These are phyloP conservation scores for Cyclotella baltica DNA, from an alignment of 108 stramenopile species.

Conservation along the genomic window DNA sequence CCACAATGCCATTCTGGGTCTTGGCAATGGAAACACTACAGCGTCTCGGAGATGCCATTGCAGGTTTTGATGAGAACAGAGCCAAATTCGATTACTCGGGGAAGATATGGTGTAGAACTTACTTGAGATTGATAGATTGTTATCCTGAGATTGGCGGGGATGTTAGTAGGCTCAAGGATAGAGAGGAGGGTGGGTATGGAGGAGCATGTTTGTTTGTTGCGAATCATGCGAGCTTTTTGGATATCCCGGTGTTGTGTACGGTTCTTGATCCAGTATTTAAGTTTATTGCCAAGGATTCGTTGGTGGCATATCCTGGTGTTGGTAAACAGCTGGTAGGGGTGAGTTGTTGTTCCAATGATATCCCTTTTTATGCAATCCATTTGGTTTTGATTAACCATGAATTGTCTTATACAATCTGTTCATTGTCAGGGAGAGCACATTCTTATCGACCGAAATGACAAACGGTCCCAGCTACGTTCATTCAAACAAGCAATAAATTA, in stretches of 20 bases:
- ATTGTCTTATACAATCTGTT: neutral
- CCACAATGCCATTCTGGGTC: slow-evolving; percentile 73
- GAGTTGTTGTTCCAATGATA: slow-evolving; percentile 43
- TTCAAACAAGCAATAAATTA: slow-evolving; percentile 75
- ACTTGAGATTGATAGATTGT: slow-evolving; percentile 64
- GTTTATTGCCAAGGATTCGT: slow-evolving; percentile 84
- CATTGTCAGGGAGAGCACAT: slow-evolving; percentile 73
- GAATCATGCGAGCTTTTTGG: slow-evolving; percentile 83
- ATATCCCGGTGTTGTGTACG: slow-evolving; percentile 81
- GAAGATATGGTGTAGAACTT: slow-evolving; percentile 74
- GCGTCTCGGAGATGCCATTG: slow-evolving; percentile 35
- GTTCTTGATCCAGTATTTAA: slow-evolving; percentile 83
- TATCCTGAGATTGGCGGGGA: slow-evolving; percentile 70
- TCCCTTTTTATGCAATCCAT: neutral
- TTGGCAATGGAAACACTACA: slow-evolving; percentile 57
- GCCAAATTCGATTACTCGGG: slow-evolving; percentile 73
- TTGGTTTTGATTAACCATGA: neutral
- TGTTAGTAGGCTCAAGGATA: slow-evolving; percentile 42
- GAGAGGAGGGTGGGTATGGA: slow-evolving; percentile 11
- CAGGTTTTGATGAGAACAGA: slow-evolving; percentile 63
- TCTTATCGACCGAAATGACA: slow-evolving; percentile 77
- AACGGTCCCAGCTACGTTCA: slow-evolving; percentile 73
- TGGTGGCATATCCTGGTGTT: slow-evolving; percentile 74
- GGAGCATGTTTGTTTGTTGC: slow-evolving; percentile 81
- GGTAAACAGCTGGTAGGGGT: slow-evolving; percentile 79